Evolutionary conservation across 2,329 filamentous ascomycete genomes (phyloP).

Genomic region (Ophidiomyces ophidiicola): DNA sequence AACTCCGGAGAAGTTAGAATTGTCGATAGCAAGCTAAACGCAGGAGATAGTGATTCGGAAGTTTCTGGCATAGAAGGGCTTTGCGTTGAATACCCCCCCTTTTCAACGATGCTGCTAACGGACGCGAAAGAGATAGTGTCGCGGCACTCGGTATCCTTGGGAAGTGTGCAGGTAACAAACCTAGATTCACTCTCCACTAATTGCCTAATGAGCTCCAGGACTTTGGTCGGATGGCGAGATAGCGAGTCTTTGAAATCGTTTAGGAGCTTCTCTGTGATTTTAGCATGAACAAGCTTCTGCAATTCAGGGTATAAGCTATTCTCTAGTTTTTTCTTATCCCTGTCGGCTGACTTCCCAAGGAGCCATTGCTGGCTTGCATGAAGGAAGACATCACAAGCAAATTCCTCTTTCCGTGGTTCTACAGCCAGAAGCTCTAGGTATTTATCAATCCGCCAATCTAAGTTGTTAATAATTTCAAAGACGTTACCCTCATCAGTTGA

Average conservation of each 20-base stretch:
- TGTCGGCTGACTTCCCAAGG: conserved; percentile 15
- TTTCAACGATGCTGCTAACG: conserved; percentile 25
- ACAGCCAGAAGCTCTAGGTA: conserved; percentile 28
- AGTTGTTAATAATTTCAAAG: conserved; percentile 24
- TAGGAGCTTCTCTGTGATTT: conserved; percentile 32
- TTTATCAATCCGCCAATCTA: conserved; percentile 29
- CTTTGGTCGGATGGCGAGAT: conserved; percentile 29
- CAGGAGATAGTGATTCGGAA: conserved; percentile 29
- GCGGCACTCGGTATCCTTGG: not conserved
- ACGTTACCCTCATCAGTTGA: conserved; percentile 20
- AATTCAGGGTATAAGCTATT: conserved; percentile 22
- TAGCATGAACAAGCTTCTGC: conserved; percentile 30
- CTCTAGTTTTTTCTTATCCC: conserved; percentile 12
- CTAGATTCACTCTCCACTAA: conserved; percentile 28
- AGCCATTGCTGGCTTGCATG: conserved; percentile 34
- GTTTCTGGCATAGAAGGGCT: conserved; percentile 18
- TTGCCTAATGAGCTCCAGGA: conserved; percentile 33
- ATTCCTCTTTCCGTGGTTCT: conserved; percentile 31
- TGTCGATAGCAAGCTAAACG: conserved; percentile 34
- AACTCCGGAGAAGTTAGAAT: conserved; percentile 34
- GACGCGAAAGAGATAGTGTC: conserved; percentile 20
- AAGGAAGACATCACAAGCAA: conserved; percentile 32
- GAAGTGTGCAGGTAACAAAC: conserved; percentile 5
- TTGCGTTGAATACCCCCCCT: conserved; percentile 12
- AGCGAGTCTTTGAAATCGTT: conserved; percentile 33